Evolutionary conservation across 495 filamentous ascomycete genomes (phyloP).

Genomic region (Diplogelasinospora grovesii): DNA sequence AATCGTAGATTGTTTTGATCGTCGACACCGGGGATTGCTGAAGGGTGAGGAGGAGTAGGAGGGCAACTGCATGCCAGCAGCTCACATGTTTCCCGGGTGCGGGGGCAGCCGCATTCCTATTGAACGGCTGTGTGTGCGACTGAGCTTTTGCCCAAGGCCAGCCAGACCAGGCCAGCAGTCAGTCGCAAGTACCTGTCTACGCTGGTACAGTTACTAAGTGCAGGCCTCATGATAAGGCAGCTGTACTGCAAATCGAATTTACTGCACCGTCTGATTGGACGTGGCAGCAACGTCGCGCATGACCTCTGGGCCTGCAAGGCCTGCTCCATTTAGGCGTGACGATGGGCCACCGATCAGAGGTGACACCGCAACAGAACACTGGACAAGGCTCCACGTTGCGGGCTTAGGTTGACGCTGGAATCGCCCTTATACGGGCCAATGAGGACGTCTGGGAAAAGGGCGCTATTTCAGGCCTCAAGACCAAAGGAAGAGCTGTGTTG

Average conservation of each 20-base stretch:
- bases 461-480: neutral
- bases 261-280: neutral
- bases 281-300: too few relatives aligned
- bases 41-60: too few relatives aligned
- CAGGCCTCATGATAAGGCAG: slow-evolving; percentile 2
- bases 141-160: too few relatives aligned
- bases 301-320: neutral
- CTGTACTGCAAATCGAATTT: too few relatives aligned
- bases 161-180: too few relatives aligned
- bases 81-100: neutral
- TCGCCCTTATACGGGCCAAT: neutral
- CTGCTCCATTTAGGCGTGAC: neutral
- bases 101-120: neutral
- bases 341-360: neutral
- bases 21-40: too few relatives aligned
- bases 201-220: too few relatives aligned
- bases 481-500: neutral
- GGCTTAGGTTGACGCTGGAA: neutral
- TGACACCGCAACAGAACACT: neutral
- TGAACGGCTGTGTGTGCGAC: too few relatives aligned
- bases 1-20: too few relatives aligned
- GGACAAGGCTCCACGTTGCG: neutral
- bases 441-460: neutral
- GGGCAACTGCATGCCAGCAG: neutral
- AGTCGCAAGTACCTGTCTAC: too few relatives aligned